Percentiles rank a stretch among this genome's conserved stretches.
Conservation (phyloP, 2,329 filamentous ascomycete genomes). For the Nemania serpens region DNA sequence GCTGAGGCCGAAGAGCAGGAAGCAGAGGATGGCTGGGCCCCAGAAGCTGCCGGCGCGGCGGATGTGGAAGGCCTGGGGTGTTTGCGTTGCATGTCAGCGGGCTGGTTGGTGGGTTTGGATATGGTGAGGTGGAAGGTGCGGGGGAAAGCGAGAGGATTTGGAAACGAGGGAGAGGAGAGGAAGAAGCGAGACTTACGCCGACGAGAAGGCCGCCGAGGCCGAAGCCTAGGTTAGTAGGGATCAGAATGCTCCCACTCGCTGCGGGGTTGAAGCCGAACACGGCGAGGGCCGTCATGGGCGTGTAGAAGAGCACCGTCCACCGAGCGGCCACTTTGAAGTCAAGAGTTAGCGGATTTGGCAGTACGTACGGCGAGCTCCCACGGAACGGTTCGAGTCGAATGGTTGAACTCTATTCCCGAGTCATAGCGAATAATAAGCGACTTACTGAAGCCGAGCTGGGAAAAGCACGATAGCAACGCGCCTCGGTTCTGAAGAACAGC, state of each 20-base stretch:
- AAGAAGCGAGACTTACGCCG: constrained; percentile 50
- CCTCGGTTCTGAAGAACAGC: constrained; percentile 70
- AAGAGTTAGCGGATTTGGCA: constrained; percentile 1
- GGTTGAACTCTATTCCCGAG: background rate
- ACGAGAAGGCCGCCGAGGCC: constrained; percentile 73
- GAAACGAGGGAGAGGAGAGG: background rate
- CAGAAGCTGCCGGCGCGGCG: constrained; percentile 75
- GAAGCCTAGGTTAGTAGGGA: constrained; percentile 83
- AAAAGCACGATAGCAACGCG: constrained; percentile 73
- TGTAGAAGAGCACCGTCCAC: constrained; percentile 81
- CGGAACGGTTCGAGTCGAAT: background rate
- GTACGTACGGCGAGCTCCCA: background rate
- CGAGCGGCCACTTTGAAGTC: constrained; percentile 65
- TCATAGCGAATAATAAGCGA: background rate
- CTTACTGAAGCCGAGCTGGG: constrained; percentile 69
- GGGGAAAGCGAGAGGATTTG: background rate
- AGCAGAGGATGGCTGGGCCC: constrained; percentile 62
- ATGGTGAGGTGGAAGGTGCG: background rate
- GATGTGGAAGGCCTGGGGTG: constrained; percentile 67
- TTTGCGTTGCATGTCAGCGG: background rate
- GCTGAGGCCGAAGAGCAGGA: constrained; percentile 64
- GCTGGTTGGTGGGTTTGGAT: background rate
- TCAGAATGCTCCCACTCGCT: constrained; percentile 73
- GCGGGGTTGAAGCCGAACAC: constrained; percentile 73
- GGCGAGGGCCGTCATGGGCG: constrained; percentile 78